Evolutionary conservation across 129 eudicot species (phyloP), one percentile per base, ranked within the genome.

Genomic region (Dittrichia graveolens): DNA sequence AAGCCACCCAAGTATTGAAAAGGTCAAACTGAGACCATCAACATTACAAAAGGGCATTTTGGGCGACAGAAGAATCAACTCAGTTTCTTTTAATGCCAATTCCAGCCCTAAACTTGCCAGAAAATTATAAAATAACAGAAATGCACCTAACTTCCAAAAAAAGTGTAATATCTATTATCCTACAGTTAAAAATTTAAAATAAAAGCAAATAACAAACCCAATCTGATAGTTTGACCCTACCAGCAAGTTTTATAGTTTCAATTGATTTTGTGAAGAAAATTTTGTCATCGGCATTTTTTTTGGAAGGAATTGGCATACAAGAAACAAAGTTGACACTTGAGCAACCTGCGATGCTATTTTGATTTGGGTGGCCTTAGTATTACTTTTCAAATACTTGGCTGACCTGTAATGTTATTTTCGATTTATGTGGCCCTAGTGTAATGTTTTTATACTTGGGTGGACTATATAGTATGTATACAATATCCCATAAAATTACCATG

Each of bases 401-500:
- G 64, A 45, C 66, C 46, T 41, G 54, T 48, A 48, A 11, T 8
- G n/a, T 11, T 16, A 18, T 54, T 54, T 16, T 24, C 15, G 5
- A 48, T 54, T 16, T 54, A n/a, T n/a, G 43, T 60, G 19, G 7
- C 19, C 19, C 6, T 61, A 8, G 13, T 39, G 47, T 61, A 61
- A 61, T 24, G n/a, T 61, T 60, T 35, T 37, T 35, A 60, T 60
- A 60, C 67, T 61, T 39, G 34, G 47, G 67, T 61, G 67, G 6
- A 47, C 48, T 38, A 14, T 61, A 16, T 40, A 13, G 34, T 61
- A 14, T 61, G 43, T 40, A 38, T 38, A 61, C 19, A 61, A 6
- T 38, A 61, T 13, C 48, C 66, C 54, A 70, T 64, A 16, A 60
- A 73, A 75, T 78, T 85, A 94, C 99, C 99, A 90, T 87, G 59